phyloP scores from a whole-genome alignment of 108 stramenopile species.

The Thalassiosira profunda region DNA sequence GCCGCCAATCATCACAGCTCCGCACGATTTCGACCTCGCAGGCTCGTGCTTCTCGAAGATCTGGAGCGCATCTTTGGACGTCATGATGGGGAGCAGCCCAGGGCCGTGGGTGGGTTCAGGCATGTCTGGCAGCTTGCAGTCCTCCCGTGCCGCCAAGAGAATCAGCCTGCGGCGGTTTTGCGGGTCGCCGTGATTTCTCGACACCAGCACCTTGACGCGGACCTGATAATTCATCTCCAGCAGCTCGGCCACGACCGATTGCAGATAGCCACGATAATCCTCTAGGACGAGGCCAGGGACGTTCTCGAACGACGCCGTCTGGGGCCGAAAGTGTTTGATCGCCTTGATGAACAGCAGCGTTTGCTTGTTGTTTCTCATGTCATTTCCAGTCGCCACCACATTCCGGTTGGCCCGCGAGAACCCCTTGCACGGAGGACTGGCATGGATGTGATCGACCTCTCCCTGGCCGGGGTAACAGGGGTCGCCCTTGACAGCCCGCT shows the following conservation, averaged over 20 bases:
- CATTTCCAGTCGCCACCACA: conserved; percentile 57
- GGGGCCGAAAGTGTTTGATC: conserved; percentile 46
- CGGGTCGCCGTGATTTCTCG: conserved; percentile 58
- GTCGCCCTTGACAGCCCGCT: conserved; percentile 15
- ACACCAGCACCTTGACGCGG: conserved; percentile 27
- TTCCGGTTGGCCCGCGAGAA: conserved; percentile 63
- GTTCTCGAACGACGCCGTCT: conserved; percentile 61
- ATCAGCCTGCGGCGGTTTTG: conserved; percentile 53
- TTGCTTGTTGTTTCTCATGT: conserved; percentile 54
- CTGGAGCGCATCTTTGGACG: conserved; percentile 44
- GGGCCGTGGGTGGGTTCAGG: conserved; percentile 54
- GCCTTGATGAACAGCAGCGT: conserved; percentile 43
- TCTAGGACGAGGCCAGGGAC: conserved; percentile 38
- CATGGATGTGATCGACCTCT: conserved; percentile 48
- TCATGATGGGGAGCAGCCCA: conserved; percentile 42
- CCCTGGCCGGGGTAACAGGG: conserved; percentile 24
- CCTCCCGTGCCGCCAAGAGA: conserved; percentile 44
- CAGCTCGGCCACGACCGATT: conserved; percentile 29
- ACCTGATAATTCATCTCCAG: conserved; percentile 57
- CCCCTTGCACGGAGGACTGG: conserved; percentile 62
- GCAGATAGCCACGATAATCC: conserved; percentile 29
- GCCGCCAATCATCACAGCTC: background rate
- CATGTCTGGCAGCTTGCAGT: conserved; percentile 32
- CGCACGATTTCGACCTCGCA: background rate
- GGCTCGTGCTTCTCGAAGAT: conserved; percentile 42